Base-by-base conservation (phyloP, 352 stramenopile species). In the Pythium brachiatum region DNA sequence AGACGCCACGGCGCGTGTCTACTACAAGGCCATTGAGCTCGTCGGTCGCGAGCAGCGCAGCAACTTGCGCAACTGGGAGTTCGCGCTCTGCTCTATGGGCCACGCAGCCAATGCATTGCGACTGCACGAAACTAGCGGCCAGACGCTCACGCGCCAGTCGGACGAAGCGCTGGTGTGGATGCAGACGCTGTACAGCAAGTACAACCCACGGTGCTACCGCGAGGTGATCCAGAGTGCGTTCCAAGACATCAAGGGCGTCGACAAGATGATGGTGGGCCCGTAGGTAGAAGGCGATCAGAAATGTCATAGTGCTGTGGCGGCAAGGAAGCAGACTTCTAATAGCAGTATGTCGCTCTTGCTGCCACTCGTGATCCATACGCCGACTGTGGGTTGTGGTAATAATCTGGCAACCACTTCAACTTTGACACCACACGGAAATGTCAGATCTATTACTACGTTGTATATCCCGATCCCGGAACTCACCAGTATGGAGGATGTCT, bases 1-100 rank as follows among this genome's bases (percentile, higher is more conserved):
- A 4, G 66, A 76, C 15, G 50, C 50, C 1, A 66, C 59, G 0
- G 68, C 66, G 34, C 56, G 65, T 23, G 59, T 74, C 6, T 80
- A 81, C 54, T 83, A 82, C 76, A 84, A 83, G 62, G 76, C 82
- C n/a, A 48, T 88, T 16, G 69, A 74, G 60, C 50, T 84, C 23
- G 57, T 88, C 39, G 63, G 68, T 34, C 79, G 79, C 18, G 59
- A 56, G 16, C 76, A 89, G 47, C 60, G 62, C 27, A 46, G 43
- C 21, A 83, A 81, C 60, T 60, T 73, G 21, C 70, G 63, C 23
- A 53, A 53, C 26, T 88, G 79, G 79, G 79, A 88, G 38, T 55
- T 86, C 41, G 73, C 68, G 31, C 76, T 74, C 21, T 27, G 75
- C 13, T 66, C 76, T 0, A 72, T 88, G 32, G 66, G 79, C 54